Evolutionary conservation across 1,284 basidiomycete genomes (phyloP), one percentile per base, ranked within the genome.

Genomic region (Pulchroboletus neoregius): DNA sequence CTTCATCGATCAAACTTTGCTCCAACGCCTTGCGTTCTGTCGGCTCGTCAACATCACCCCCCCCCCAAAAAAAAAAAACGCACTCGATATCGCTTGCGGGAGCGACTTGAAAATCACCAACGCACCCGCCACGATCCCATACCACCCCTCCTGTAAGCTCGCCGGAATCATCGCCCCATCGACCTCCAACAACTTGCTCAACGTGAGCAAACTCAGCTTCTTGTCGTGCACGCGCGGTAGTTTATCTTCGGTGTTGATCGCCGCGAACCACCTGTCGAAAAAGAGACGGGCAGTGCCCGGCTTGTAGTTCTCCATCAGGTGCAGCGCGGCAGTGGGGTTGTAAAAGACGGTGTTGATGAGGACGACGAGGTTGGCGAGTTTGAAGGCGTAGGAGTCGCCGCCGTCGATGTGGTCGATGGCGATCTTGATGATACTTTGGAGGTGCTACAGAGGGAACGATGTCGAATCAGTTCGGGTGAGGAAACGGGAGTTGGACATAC

Each of bases 151-250:
- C 51, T 74, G 74, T 53, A 89, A 62, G 16, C 66, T 66, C 26
- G 75, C 71, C 1, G 88, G 87, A 24, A 91, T 73, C 24, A 65
- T 61, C 12, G 65, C 62, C 2, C 79, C 74, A 15, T 82, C 72
- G 64, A 90, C 69, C 64, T 89, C 85, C 60, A 93, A 71, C 48
- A 91, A 64, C 32, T 81, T 79, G 53, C 82, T 88, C 50, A 94
- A 69, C 8, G 91, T 81, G 49, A 89, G 65, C 42, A 93, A 78
- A 51, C 80, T 81, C 47, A 95, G 72, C 67, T 90, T 93, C 77
- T 92, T 92, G 67, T 94, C 91, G 64, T 95, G 91, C 31, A 94
- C 90, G n/a, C 91, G 78, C 3, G 87, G 87, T 36, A 93, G 74
- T 40, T 75, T 77, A 24, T 73, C 70, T 18, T 81, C 73, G 39